A percentile compares a stretch with the other conserved stretches of the same genome.
phyloP scores from a whole-genome alignment of 768 basidiomycete genomes.

The Tylopilus rubrobrunneus region DNA sequence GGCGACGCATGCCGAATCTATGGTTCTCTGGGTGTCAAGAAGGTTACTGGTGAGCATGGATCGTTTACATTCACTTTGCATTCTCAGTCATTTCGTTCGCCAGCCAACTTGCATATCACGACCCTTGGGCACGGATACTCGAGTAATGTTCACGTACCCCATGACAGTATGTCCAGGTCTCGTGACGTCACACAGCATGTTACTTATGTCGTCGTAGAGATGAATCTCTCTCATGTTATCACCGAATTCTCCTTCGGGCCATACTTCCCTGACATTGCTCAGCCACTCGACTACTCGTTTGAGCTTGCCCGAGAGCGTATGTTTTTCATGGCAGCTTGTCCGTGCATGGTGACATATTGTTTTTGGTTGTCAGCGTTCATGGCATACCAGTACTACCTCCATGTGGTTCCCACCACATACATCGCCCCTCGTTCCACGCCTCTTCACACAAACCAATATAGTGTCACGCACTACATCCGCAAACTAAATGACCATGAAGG shows the following conservation, averaged over 20 bases:
- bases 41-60: constrained; percentile 67
- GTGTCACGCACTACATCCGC: constrained; percentile 89
- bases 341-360: not conserved
- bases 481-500: constrained; percentile 69
- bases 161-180: constrained; percentile 55
- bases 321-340: not conserved
- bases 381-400: constrained; percentile 92
- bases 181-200: not conserved
- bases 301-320: constrained; percentile 68
- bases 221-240: constrained; percentile 97
- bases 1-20: constrained; percentile 83
- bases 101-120: constrained; percentile 91
- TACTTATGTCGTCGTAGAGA: constrained; percentile 46
- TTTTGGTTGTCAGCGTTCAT: constrained; percentile 60
- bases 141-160: constrained; percentile 83
- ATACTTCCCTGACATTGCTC: constrained; percentile 91
- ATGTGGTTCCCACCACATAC: constrained; percentile 95
- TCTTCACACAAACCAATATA: constrained; percentile 81
- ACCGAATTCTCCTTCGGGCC: constrained; percentile 97
- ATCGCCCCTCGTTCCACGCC: constrained; percentile 65
- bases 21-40: constrained; percentile 80
- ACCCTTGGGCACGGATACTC: constrained; percentile 94
- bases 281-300: constrained; percentile 90
- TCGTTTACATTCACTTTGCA: not conserved
- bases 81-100: not conserved